Evolutionary conservation across 176 grass and related monocot species (phyloP).

Genomic region (Puya raimondii): DNA sequence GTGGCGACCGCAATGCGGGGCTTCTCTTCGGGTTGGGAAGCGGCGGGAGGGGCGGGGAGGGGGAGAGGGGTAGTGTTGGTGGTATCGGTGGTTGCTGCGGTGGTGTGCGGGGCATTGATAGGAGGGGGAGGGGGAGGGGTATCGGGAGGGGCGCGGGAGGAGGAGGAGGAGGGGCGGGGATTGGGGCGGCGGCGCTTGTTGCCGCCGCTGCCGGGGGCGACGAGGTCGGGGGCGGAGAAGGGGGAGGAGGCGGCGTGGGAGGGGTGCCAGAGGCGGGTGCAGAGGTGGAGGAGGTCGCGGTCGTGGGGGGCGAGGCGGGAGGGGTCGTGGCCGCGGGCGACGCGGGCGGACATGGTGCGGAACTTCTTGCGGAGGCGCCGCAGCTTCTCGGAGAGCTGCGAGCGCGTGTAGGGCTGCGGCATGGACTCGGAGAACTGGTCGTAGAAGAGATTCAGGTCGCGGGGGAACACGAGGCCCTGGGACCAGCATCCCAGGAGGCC

Average conservation of each 20-base stretch:
- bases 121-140: background rate
- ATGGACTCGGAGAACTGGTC: conserved; percentile 84
- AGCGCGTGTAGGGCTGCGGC: conserved; percentile 41
- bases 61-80: background rate
- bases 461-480: conserved; percentile 34
- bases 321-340: conserved; percentile 54
- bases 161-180: background rate
- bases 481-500: conserved; percentile 57
- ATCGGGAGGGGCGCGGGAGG: background rate
- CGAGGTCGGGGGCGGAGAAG: conserved; percentile 27
- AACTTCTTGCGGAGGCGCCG: conserved; percentile 74
- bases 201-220: conserved; percentile 21
- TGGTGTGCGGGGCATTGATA: background rate
- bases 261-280: conserved; percentile 82
- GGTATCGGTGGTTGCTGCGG: background rate
- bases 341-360: conserved; percentile 38
- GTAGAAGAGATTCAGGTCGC: conserved; percentile 91
- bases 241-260: conserved; percentile 42
- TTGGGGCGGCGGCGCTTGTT: conserved; percentile 6
- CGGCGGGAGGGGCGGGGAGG: background rate
- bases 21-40: background rate
- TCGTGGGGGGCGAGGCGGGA: conserved; percentile 87
- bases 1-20: background rate
- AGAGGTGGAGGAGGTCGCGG: conserved; percentile 91
- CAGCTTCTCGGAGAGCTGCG: conserved; percentile 5